Conservation (phyloP, 164 flowering plant species). For the Vitis rotundifolia region DNA sequence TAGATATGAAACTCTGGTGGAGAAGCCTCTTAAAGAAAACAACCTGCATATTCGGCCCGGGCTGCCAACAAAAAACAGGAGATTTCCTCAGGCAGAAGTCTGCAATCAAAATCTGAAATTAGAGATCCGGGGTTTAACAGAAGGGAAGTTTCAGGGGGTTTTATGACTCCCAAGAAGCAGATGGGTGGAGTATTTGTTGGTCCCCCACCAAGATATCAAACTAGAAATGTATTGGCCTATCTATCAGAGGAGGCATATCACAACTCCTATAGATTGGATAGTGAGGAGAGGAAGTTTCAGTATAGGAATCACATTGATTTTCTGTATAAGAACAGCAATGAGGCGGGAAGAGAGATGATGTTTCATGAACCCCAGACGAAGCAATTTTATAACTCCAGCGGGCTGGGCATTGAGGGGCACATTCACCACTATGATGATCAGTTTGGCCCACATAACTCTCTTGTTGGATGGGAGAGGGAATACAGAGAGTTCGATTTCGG, state of each 20-base stretch:
- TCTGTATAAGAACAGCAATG: no score
- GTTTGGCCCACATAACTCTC: not conserved
- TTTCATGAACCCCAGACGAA: not conserved
- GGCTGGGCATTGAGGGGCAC: no score
- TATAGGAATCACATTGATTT: not conserved
- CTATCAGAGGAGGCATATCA: conserved; percentile 3
- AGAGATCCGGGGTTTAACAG: not conserved
- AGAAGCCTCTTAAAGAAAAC: conserved; percentile 16
- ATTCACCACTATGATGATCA: not conserved
- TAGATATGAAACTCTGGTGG: conserved; percentile 2
- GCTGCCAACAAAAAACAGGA: not conserved
- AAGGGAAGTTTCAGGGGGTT: not conserved
- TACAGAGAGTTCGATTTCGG: not conserved
- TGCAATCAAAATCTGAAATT: not conserved
- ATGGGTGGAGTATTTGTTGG: conserved; percentile 4
- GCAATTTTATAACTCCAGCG: not conserved
- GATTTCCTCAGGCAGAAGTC: conserved; percentile 1
- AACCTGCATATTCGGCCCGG: not conserved
- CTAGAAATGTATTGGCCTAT: conserved; percentile 14
- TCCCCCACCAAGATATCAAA: conserved; percentile 32
- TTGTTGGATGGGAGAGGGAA: not conserved
- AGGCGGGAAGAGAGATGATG: not conserved
- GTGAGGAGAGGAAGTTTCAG: not conserved
- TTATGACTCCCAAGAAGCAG: conserved; percentile 2
- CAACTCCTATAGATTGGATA: not conserved